These are phyloP conservation scores for Alternaria sp. DNA, from an alignment of 2,329 filamentous ascomycete genomes.

Conservation along the genomic window DNA sequence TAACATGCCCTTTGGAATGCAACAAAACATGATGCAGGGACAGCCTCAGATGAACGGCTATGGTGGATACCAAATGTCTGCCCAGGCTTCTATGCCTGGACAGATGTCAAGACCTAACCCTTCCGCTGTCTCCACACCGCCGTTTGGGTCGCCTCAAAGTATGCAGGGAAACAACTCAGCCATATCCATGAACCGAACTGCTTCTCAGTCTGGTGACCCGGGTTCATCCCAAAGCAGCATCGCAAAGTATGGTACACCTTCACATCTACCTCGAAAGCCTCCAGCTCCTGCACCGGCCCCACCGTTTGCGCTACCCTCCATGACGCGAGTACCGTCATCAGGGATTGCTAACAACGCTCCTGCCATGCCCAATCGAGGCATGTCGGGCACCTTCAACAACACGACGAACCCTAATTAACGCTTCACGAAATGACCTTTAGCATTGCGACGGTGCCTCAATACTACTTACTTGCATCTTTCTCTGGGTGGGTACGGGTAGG, in stretches of 20 bases:
- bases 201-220: slow-evolving; percentile 30
- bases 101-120: slow-evolving; percentile 40
- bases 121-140: slow-evolving; percentile 31
- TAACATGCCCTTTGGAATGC: slow-evolving; percentile 42
- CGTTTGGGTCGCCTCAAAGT: slow-evolving; percentile 40
- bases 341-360: slow-evolving; percentile 20
- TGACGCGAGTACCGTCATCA: slow-evolving; percentile 24
- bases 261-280: slow-evolving; percentile 62
- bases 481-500: slow-evolving; percentile 6
- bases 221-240: slow-evolving; percentile 52
- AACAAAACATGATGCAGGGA: slow-evolving; percentile 36
- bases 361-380: slow-evolving; percentile 13
- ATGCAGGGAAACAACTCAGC: slow-evolving; percentile 29
- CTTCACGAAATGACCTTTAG: slow-evolving; percentile 28
- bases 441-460: slow-evolving; percentile 37
- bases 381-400: slow-evolving; percentile 9
- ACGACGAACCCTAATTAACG: slow-evolving; percentile 24
- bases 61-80: slow-evolving; percentile 33
- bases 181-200: slow-evolving; percentile 30
- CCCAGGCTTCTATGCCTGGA: slow-evolving; percentile 25
- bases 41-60: slow-evolving; percentile 45
- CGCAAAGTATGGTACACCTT: slow-evolving; percentile 63
- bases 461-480: slow-evolving; percentile 18
- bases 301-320: slow-evolving; percentile 31
- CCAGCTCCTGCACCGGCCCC: slow-evolving; percentile 52